Percentiles rank a stretch among this genome's conserved stretches.
Conservation (phyloP, 2,329 filamentous ascomycete genomes). For the Claviceps sp. region DNA sequence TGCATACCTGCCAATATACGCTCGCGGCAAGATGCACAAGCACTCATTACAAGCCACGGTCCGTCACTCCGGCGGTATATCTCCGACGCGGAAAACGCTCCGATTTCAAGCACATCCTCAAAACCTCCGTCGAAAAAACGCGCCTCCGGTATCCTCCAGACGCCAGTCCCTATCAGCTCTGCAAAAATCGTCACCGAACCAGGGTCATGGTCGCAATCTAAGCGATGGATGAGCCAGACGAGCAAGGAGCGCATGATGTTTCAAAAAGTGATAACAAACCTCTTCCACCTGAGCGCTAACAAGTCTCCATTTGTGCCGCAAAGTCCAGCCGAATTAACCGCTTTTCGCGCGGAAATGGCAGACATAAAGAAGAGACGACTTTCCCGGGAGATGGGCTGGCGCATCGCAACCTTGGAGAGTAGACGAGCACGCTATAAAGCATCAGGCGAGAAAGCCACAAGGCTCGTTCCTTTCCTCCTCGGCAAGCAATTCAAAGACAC, state of each 20-base stretch:
- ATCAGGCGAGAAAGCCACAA: neutral
- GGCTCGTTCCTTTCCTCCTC: constrained; percentile 12
- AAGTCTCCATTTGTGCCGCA: constrained; percentile 25
- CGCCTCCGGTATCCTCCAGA: neutral
- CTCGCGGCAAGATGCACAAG: neutral
- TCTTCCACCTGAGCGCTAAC: constrained; percentile 22
- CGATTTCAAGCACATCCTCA: neutral
- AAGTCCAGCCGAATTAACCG: constrained; percentile 20
- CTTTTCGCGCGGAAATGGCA: constrained; percentile 17
- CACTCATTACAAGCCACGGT: neutral
- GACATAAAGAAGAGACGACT: constrained; percentile 15
- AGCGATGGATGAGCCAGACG: constrained; percentile 24
- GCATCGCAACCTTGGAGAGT: constrained; percentile 9
- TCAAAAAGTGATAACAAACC: constrained; percentile 21
- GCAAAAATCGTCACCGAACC: constrained; percentile 6
- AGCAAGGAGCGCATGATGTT: constrained; percentile 21
- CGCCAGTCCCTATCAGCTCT: neutral
- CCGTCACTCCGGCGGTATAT: neutral
- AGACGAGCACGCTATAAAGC: constrained; percentile 6
- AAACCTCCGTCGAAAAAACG: neutral
- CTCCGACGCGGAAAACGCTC: neutral
- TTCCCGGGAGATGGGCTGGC: constrained; percentile 12
- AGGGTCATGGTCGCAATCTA: constrained; percentile 25
- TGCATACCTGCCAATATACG: neutral
- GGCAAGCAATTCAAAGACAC: constrained; percentile 16